A percentile compares a stretch with the other conserved stretches of the same genome.
phyloP scores from a whole-genome alignment of 1,139 yeast genomes.

The Geotrichum bryndzae region DNA sequence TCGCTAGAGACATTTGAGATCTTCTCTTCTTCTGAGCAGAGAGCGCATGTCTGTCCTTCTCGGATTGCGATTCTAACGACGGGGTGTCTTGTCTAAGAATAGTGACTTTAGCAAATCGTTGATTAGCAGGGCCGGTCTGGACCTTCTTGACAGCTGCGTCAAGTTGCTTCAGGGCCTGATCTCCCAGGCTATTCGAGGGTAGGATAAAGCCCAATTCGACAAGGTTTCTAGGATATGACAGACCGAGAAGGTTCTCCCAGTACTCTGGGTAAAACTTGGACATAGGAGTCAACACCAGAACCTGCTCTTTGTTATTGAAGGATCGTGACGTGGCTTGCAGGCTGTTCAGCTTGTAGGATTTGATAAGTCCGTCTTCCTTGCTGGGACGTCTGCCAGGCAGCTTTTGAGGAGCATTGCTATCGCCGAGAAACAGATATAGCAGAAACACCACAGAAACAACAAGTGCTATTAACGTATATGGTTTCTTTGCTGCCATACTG shows the following conservation, averaged over 20 bases:
- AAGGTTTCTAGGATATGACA: conserved; percentile 77
- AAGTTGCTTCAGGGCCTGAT: conserved; percentile 60
- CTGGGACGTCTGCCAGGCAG: conserved; percentile 1
- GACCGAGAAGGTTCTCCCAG: conserved; percentile 72
- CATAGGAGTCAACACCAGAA: conserved; percentile 81
- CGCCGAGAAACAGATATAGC: neutral
- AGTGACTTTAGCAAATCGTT: conserved; percentile 71
- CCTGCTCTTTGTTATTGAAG: conserved; percentile 68
- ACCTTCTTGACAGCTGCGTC: conserved; percentile 68
- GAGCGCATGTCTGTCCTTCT: conserved; percentile 70
- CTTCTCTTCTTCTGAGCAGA: conserved; percentile 84
- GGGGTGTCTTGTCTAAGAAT: conserved; percentile 90
- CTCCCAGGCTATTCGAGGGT: conserved; percentile 78
- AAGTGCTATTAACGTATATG: neutral
- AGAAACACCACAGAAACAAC: conserved; percentile 4
- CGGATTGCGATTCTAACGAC: conserved; percentile 58
- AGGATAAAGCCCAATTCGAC: conserved; percentile 86
- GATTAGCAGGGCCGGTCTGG: conserved; percentile 51
- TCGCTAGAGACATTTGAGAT: conserved; percentile 83
- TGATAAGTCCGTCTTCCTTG: conserved; percentile 37
- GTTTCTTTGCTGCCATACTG: conserved; percentile 2
- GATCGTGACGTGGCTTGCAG: conserved; percentile 66
- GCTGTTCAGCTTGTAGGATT: conserved; percentile 77
- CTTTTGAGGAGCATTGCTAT: neutral
- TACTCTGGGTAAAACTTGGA: conserved; percentile 76